These are phyloP conservation scores for Volvariella surrecta DNA, from an alignment of 1,284 basidiomycete species.

Conservation along the genomic window DNA sequence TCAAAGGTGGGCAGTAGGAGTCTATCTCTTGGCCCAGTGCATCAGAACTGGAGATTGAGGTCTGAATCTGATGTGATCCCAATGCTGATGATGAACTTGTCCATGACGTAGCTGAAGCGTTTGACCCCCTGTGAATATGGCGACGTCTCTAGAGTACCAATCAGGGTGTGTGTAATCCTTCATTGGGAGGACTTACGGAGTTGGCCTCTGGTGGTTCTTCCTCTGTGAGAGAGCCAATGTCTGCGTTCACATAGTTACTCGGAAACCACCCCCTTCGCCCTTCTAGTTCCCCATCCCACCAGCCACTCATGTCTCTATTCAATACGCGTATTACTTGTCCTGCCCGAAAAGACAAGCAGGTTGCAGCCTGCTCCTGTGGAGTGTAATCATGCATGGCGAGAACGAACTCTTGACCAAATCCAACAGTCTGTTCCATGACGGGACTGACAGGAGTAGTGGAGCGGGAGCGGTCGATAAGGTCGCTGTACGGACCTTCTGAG, in stretches of 20 bases:
- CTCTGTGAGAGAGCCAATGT: conserved; percentile 35
- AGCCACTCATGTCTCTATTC: conserved; percentile 83
- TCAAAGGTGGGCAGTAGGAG: conserved; percentile 61
- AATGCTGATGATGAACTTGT: conserved; percentile 28
- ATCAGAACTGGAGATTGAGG: conserved; percentile 33
- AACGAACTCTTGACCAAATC: conserved; percentile 54
- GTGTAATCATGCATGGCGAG: conserved; percentile 84
- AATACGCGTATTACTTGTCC: conserved; percentile 90
- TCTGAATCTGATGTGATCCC: conserved; percentile 29
- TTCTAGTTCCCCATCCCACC: conserved; percentile 97
- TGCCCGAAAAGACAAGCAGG: conserved; percentile 82
- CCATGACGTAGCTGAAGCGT: conserved; percentile 47
- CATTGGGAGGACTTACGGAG: conserved; percentile 31
- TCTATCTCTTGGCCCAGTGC: conserved; percentile 38
- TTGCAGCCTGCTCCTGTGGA: conserved; percentile 62
- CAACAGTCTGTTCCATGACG: conserved; percentile 32
- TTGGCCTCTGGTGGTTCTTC: conserved; percentile 41
- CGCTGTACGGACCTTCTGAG: not conserved
- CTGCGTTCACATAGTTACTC: conserved; percentile 78
- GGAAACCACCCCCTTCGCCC: conserved; percentile 95
- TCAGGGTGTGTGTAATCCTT: not conserved
- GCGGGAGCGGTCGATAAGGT: conserved; percentile 14
- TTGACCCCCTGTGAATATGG: conserved; percentile 42
- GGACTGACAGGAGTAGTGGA: conserved; percentile 28
- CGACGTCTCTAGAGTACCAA: conserved; percentile 15